Evolutionary conservation across 257 asterid species (phyloP).

Genomic region (Forsythia viridissima): DNA sequence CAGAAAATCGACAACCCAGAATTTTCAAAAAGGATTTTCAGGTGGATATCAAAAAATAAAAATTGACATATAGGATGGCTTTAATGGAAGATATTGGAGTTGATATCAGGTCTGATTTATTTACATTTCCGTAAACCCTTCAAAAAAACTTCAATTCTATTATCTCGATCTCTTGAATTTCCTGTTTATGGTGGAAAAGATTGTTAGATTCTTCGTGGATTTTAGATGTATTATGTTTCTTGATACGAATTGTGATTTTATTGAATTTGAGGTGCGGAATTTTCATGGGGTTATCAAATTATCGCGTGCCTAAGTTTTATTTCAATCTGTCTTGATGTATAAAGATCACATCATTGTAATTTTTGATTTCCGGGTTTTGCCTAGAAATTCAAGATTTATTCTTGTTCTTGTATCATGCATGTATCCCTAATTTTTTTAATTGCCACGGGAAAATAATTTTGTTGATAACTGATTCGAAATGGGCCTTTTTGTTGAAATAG

Average conservation of each 20-base stretch:
- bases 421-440: neutral
- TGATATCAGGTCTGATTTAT: conserved; percentile 41
- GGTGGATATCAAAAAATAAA: conserved; percentile 5
- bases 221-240: neutral
- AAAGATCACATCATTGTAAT: neutral
- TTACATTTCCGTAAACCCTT: neutral
- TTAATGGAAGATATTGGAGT: conserved; percentile 40
- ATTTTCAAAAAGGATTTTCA: conserved; percentile 22
- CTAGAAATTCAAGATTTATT: neutral
- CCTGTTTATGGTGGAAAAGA: neutral
- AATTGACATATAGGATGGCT: conserved; percentile 12
- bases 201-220: neutral
- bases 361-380: neutral
- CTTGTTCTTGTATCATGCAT: too few species aligned
- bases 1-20: conserved; percentile 5
- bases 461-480: neutral
- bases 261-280: neutral
- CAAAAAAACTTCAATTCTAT: neutral
- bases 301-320: neutral
- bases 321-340: neutral
- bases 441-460: neutral
- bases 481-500: neutral
- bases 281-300: neutral
- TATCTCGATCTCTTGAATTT: neutral
- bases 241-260: neutral